A percentile compares a stretch with the other conserved stretches of the same genome.
phyloP scores from a whole-genome alignment of 2,329 filamentous ascomycete species.

The Phyllosticta ampelicida region DNA sequence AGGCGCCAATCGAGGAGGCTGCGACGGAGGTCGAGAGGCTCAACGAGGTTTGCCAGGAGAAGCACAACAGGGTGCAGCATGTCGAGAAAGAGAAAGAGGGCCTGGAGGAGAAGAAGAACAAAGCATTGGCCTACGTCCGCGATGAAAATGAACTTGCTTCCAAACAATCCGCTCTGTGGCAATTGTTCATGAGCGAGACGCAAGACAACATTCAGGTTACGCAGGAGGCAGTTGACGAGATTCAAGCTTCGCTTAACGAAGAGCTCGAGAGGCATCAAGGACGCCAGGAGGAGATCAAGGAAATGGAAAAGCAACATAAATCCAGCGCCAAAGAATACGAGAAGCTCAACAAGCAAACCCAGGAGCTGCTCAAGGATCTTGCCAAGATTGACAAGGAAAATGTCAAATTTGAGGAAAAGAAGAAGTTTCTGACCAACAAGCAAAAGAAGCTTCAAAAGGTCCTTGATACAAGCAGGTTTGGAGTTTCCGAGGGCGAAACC shows the following conservation, averaged over 20 bases:
- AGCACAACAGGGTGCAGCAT: slow-evolving; percentile 89
- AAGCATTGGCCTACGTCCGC: slow-evolving; percentile 74
- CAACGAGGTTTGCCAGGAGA: slow-evolving; percentile 91
- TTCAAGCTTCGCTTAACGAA: slow-evolving; percentile 73
- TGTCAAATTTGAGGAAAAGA: slow-evolving; percentile 96
- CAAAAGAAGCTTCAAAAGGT: slow-evolving; percentile 91
- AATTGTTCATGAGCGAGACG: slow-evolving; percentile 81
- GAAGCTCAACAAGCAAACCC: slow-evolving; percentile 67
- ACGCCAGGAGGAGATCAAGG: slow-evolving; percentile 80
- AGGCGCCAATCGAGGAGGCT: slow-evolving; percentile 89
- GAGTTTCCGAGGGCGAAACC: slow-evolving; percentile 62
- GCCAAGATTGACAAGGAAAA: slow-evolving; percentile 90
- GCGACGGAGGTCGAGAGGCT: slow-evolving; percentile 80
- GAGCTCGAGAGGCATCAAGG: slow-evolving; percentile 90
- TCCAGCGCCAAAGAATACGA: slow-evolving; percentile 76
- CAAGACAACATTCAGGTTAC: slow-evolving; percentile 81
- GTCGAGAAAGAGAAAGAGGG: slow-evolving; percentile 94
- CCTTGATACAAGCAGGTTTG: slow-evolving; percentile 64
- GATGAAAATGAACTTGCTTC: slow-evolving; percentile 87
- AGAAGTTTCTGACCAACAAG: slow-evolving; percentile 84
- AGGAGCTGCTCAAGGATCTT: slow-evolving; percentile 73
- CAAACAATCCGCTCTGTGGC: slow-evolving; percentile 87
- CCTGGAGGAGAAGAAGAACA: slow-evolving; percentile 93
- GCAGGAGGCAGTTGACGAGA: slow-evolving; percentile 79
- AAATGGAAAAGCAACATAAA: slow-evolving; percentile 75